phyloP scores from a whole-genome alignment of 108 stramenopile genomes.

The Epipyxis sp. region DNA sequence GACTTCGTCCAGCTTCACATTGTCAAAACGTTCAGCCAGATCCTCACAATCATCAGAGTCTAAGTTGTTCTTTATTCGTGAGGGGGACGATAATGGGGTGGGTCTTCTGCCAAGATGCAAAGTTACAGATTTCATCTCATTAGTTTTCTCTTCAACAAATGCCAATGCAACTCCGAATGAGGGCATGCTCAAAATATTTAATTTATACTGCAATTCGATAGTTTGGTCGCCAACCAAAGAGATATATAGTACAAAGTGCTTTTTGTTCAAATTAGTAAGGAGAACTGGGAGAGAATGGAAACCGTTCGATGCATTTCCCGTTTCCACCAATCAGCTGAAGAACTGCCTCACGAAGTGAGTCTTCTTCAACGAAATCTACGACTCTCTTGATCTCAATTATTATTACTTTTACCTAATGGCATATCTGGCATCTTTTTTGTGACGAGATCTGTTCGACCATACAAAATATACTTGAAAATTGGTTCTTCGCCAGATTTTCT shows the following conservation, averaged over 20 bases:
- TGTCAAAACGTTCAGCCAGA: no score
- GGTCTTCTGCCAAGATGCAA: no score
- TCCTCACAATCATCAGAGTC: no score
- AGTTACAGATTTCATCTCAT: no score
- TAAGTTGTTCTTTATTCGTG: no score
- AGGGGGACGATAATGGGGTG: no score
- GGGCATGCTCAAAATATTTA: not conserved
- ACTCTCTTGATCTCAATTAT: constrained; percentile 5
- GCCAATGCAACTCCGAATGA: not conserved
- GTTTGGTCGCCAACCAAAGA: not conserved
- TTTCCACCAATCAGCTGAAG: constrained; percentile 1
- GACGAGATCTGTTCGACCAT: constrained; percentile 4
- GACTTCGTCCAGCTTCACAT: no score
- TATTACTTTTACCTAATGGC: not conserved
- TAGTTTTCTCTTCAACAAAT: no score
- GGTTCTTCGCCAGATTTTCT: not conserved
- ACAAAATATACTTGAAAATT: not conserved
- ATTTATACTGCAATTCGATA: not conserved
- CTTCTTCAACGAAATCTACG: constrained; percentile 1
- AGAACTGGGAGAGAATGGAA: not conserved
- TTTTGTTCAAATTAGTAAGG: not conserved
- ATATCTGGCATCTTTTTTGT: not conserved
- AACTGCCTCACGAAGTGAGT: constrained; percentile 5
- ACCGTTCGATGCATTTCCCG: no score
- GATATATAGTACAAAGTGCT: not conserved